Percentiles rank a stretch among this genome's conserved stretches.
Evolutionary conservation across 768 basidiomycete species (phyloP).

Genomic region (Boletus bicolor): DNA sequence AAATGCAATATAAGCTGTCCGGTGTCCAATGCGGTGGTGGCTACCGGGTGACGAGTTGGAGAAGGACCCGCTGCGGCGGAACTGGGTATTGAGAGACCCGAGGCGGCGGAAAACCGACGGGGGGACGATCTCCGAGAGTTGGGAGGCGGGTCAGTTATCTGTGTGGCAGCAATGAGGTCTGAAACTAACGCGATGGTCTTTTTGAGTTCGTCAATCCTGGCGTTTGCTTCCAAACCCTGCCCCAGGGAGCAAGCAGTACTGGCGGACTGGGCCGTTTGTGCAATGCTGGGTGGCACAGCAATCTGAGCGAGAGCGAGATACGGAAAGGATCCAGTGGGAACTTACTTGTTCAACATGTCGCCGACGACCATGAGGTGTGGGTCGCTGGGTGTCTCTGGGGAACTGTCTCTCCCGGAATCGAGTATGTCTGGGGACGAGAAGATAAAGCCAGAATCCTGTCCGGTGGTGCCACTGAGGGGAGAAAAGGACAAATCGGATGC

Average conservation of each 20-base stretch:
- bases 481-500: constrained; percentile 28
- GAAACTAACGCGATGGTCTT: constrained; percentile 52
- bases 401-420: constrained; percentile 18
- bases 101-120: constrained; percentile 17
- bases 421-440: constrained; percentile 26
- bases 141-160: constrained; percentile 33
- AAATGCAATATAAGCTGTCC: constrained; percentile 22
- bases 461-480: constrained; percentile 11
- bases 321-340: not conserved
- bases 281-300: constrained; percentile 45
- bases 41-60: constrained; percentile 19
- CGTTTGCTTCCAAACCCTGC: constrained; percentile 46
- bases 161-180: constrained; percentile 49
- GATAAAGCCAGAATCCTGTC: constrained; percentile 21
- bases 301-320: constrained; percentile 11
- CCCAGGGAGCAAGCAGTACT: constrained; percentile 46
- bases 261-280: constrained; percentile 56
- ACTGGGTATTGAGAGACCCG: constrained; percentile 34
- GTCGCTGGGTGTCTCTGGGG: constrained; percentile 37
- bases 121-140: constrained; percentile 33
- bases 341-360: constrained; percentile 55
- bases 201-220: constrained; percentile 54
- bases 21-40: constrained; percentile 23
- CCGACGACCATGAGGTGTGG: constrained; percentile 50
- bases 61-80: constrained; percentile 35